A percentile compares a stretch with the other conserved stretches of the same genome.
Conservation (phyloP, 1,139 yeast species). For the Yamadazyma triangularis region DNA sequence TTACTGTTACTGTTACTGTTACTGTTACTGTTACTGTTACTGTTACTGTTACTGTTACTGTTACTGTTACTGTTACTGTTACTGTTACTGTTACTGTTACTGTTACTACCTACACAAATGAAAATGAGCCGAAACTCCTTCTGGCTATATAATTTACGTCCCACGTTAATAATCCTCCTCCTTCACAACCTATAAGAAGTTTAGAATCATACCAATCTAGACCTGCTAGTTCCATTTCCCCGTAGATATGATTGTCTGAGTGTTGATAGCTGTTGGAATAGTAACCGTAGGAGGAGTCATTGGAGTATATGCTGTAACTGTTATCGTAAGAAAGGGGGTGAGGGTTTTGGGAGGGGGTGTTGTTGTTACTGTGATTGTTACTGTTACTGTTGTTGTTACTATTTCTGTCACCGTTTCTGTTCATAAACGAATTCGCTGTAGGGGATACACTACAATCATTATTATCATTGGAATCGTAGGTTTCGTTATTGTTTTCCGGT, state of each 20-base stretch:
- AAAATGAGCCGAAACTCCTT: conserved; percentile 31
- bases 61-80: too few species aligned
- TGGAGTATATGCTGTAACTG: conserved; percentile 5
- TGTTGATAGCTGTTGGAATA: conserved; percentile 22
- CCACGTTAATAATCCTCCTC: conserved; percentile 42
- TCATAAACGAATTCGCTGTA: not conserved
- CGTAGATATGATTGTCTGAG: conserved; percentile 35
- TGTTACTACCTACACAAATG: conserved; percentile 14
- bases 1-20: too few species aligned
- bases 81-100: too few species aligned
- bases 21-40: too few species aligned
- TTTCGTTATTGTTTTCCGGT: conserved; percentile 3
- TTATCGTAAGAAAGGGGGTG: too few species aligned
- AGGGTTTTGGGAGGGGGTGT: too few species aligned
- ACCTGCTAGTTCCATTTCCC: conserved; percentile 45
- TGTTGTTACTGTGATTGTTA: too few species aligned
- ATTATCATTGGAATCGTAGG: not conserved
- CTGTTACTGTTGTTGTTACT: too few species aligned
- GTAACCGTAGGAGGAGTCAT: conserved; percentile 2
- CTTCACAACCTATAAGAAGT: conserved; percentile 39
- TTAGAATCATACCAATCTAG: conserved; percentile 36
- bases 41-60: too few species aligned
- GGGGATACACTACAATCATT: conserved; percentile 1
- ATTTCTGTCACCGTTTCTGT: too few species aligned
- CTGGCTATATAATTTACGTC: conserved; percentile 38